Conservation (phyloP, 768 basidiomycete genomes). For the Tulasnella sp. region DNA sequence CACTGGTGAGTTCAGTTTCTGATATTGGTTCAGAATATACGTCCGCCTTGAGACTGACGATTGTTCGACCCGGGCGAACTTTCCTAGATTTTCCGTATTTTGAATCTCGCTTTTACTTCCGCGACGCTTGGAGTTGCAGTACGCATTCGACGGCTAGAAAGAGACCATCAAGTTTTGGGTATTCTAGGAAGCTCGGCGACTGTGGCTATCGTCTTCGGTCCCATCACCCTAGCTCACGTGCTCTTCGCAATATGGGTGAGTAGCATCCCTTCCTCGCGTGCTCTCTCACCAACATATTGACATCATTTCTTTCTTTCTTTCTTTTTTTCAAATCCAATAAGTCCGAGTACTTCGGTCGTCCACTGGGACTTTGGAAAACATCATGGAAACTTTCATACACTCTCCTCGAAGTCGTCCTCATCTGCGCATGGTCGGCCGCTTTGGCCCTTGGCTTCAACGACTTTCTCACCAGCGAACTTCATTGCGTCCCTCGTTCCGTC, state of each 20-base stretch:
- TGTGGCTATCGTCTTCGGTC: conserved; percentile 76
- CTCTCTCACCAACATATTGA: conserved; percentile 2
- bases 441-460: conserved; percentile 86
- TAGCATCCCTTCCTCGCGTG: conserved; percentile 11
- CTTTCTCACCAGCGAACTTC: conserved; percentile 76
- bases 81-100: conserved; percentile 64
- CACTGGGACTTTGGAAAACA: conserved; percentile 85
- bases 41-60: background rate
- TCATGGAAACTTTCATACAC: conserved; percentile 81
- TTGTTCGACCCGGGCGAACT: background rate
- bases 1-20: conserved; percentile 43
- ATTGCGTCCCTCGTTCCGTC: conserved; percentile 51
- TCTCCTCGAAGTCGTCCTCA: conserved; percentile 77
- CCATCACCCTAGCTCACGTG: conserved; percentile 74
- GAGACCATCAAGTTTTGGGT: conserved; percentile 43
- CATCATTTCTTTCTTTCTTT: conserved; percentile 20
- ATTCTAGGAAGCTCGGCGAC: conserved; percentile 74
- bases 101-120: conserved; percentile 74
- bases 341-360: conserved; percentile 89
- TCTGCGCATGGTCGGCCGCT: conserved; percentile 88
- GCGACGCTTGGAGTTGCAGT: conserved; percentile 72
- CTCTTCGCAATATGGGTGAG: conserved; percentile 77
- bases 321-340: conserved; percentile 26
- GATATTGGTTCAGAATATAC: background rate
- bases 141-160: conserved; percentile 54